phyloP scores from a whole-genome alignment of 169 alveolate genomes.

The Amoebophrya sp. region DNA sequence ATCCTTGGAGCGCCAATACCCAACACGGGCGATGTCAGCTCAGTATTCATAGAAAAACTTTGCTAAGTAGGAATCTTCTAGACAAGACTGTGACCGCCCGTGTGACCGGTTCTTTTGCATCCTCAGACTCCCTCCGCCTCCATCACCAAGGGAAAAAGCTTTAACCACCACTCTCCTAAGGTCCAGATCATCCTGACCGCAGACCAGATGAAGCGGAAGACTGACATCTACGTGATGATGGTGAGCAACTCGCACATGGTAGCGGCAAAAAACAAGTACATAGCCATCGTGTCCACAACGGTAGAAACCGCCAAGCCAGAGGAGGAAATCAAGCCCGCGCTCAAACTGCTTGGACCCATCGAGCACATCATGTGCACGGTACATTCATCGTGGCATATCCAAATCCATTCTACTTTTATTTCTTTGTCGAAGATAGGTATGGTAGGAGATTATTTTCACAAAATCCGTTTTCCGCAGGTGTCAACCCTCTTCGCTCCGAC shows the following conservation, averaged over 20 bases:
- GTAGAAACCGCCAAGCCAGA: conserved; percentile 89
- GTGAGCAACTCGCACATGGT: conserved; percentile 61
- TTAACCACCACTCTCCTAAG: neutral
- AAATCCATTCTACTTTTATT: neutral
- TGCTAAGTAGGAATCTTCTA: conserved; percentile 83
- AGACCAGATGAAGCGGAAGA: conserved; percentile 6
- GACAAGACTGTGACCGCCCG: conserved; percentile 54
- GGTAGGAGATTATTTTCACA: neutral
- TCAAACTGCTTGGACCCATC: conserved; percentile 78
- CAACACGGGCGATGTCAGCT: conserved; percentile 76
- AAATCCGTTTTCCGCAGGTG: neutral
- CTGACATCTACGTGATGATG: conserved; percentile 82
- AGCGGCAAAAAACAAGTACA: conserved; percentile 39
- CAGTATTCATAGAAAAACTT: conserved; percentile 79
- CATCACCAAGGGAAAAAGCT: neutral
- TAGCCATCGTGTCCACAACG: conserved; percentile 87
- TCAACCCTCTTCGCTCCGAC: conserved; percentile 57
- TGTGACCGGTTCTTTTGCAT: neutral
- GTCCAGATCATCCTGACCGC: neutral
- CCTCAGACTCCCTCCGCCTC: neutral
- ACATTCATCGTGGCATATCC: neutral
- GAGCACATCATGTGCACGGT: conserved; percentile 49
- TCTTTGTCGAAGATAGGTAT: too few relatives aligned
- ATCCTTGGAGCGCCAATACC: conserved; percentile 89
- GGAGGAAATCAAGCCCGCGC: conserved; percentile 80